These are phyloP conservation scores for Rasamsonia emersonii DNA, from an alignment of 2,329 filamentous ascomycete genomes.

Conservation along the genomic window DNA sequence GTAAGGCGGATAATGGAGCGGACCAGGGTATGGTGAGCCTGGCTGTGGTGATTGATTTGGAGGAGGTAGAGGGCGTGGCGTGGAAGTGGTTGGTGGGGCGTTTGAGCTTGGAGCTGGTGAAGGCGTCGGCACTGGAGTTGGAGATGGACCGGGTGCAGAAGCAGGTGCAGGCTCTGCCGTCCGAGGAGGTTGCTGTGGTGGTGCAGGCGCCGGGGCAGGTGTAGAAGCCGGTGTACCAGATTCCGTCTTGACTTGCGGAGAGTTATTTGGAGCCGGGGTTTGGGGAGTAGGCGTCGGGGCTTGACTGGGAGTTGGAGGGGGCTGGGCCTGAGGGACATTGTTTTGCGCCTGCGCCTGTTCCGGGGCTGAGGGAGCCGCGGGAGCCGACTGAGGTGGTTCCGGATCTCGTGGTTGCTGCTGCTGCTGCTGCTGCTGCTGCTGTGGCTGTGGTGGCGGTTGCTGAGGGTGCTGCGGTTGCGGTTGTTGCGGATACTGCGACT, in stretches of 20 bases:
- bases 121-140: slow-evolving; percentile 4
- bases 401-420: slow-evolving; percentile 5
- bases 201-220: slow-evolving; percentile 5
- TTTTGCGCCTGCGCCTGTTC: no score
- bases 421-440: slow-evolving; percentile 7
- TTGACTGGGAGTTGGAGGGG: no score
- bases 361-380: no score
- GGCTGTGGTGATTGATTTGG: slow-evolving; percentile 14
- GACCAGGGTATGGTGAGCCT: slow-evolving; percentile 17
- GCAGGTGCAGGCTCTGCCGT: slow-evolving; percentile 5
- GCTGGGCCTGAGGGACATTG: no score
- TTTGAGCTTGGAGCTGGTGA: slow-evolving; percentile 9
- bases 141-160: not conserved
- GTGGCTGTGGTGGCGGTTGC: slow-evolving; percentile 11
- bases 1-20: slow-evolving; percentile 18
- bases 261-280: slow-evolving; percentile 1
- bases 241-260: slow-evolving; percentile 2
- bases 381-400: not conserved
- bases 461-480: slow-evolving; percentile 12
- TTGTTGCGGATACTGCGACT: slow-evolving; percentile 6
- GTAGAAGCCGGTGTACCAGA: not conserved
- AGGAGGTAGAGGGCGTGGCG: slow-evolving; percentile 16
- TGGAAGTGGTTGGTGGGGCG: slow-evolving; percentile 15
- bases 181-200: slow-evolving; percentile 1
- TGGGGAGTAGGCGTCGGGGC: not conserved